Percentiles rank a stretch among this genome's conserved stretches.
Evolutionary conservation across 176 grass and related monocot species (phyloP).

Genomic region (Eleusine indica): DNA sequence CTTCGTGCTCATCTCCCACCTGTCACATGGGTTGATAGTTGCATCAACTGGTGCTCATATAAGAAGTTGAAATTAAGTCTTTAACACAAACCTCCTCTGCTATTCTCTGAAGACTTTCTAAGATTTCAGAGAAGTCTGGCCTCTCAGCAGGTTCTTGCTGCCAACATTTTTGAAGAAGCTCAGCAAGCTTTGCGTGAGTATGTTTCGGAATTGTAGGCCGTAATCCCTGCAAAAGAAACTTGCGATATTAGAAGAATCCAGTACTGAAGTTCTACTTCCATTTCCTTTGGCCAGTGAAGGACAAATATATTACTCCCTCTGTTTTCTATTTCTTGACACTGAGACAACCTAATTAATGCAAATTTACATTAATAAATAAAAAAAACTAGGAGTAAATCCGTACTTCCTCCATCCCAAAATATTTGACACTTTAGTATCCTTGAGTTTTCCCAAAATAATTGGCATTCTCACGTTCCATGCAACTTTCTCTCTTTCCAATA

Average conservation of each 20-base stretch:
- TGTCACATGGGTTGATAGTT: conserved; percentile 33
- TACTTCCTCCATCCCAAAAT: background rate
- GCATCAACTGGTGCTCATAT: background rate
- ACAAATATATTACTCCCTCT: background rate
- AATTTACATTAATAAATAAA: background rate
- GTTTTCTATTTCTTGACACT: background rate
- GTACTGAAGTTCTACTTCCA: conserved; percentile 5
- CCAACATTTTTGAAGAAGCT: conserved; percentile 90
- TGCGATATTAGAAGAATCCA: conserved; percentile 7
- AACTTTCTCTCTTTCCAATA: no score
- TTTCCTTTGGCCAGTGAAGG: background rate
- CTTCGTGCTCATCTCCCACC: conserved; percentile 66
- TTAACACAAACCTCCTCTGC: conserved; percentile 65
- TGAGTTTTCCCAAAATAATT: no score
- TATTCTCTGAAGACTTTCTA: conserved; percentile 63
- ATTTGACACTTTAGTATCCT: no score
- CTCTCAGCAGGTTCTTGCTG: conserved; percentile 61
- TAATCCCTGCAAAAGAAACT: conserved; percentile 60
- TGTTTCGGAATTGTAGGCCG: conserved; percentile 91
- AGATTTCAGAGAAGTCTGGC: conserved; percentile 74
- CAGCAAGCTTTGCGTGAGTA: conserved; percentile 65
- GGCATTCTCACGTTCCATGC: no score
- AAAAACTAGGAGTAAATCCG: background rate
- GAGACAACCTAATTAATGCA: background rate
- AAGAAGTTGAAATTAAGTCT: background rate